Conservation (phyloP, 495 filamentous ascomycete genomes). For the Talaromyces nanjingensis region DNA sequence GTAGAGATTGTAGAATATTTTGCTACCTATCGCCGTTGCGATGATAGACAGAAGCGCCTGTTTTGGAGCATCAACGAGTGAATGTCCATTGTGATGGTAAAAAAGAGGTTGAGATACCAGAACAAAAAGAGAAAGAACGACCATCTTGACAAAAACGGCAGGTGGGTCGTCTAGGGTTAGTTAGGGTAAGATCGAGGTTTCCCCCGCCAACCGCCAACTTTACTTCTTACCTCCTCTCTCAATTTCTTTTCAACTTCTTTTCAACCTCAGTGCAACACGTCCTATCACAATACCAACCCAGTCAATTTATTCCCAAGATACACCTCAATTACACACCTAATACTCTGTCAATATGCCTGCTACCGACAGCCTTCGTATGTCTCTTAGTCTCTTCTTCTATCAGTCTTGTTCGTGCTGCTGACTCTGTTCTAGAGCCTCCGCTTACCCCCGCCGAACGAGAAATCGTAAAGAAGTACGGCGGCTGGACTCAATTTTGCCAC, state of each 20-base stretch:
- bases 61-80: not conserved
- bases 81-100: not conserved
- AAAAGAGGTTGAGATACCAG: not conserved
- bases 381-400: not conserved
- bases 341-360: conserved; percentile 7
- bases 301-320: not conserved
- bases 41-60: not conserved
- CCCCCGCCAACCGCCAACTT: not conserved
- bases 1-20: conserved; percentile 20
- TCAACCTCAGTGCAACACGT: too few relatives aligned
- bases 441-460: conserved; percentile 21
- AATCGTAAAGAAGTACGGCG: conserved; percentile 26
- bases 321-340: too few relatives aligned
- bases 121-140: not conserved
- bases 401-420: not conserved
- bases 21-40: not conserved
- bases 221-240: not conserved
- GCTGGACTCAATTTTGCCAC: conserved; percentile 24
- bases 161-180: not conserved
- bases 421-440: conserved; percentile 20
- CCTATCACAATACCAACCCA: not conserved
- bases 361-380: not conserved
- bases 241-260: not conserved
- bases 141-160: not conserved
- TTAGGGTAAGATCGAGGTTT: too few relatives aligned